phyloP scores from a whole-genome alignment of 1,284 basidiomycete genomes.

The Porodaedalea pini region DNA sequence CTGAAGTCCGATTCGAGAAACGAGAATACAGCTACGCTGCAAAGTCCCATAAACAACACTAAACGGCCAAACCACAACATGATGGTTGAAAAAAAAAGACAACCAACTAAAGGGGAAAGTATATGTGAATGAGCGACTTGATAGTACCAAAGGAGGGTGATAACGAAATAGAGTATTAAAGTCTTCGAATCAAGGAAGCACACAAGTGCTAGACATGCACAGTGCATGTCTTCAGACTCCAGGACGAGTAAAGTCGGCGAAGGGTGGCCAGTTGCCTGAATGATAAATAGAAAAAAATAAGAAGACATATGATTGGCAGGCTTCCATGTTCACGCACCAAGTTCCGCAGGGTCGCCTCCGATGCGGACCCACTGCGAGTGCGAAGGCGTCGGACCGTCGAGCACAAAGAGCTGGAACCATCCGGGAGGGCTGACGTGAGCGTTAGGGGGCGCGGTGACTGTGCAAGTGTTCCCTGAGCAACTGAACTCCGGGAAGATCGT shows the following conservation, averaged over 20 bases:
- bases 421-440: conserved; percentile 66
- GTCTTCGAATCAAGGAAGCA: not conserved
- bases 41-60: not conserved
- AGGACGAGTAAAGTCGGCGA: conserved; percentile 59
- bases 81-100: not conserved
- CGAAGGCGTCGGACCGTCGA: conserved; percentile 73
- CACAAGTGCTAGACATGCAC: not conserved
- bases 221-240: conserved; percentile 39
- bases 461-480: conserved; percentile 59
- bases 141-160: no score
- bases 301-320: not conserved
- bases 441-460: conserved; percentile 66
- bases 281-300: not conserved
- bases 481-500: conserved; percentile 66
- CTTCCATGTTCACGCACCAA: conserved; percentile 32
- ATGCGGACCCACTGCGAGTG: conserved; percentile 69
- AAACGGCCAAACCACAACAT: no score
- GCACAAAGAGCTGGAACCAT: conserved; percentile 70
- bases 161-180: no score
- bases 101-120: not conserved
- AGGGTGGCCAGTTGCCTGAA: conserved; percentile 57
- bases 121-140: not conserved
- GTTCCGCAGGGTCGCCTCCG: conserved; percentile 61
- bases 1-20: not conserved
- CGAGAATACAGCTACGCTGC: not conserved